Evolutionary conservation across 1,284 basidiomycete genomes (phyloP), one percentile per base, ranked within the genome.

Genomic region (Fomitopsis palustris): DNA sequence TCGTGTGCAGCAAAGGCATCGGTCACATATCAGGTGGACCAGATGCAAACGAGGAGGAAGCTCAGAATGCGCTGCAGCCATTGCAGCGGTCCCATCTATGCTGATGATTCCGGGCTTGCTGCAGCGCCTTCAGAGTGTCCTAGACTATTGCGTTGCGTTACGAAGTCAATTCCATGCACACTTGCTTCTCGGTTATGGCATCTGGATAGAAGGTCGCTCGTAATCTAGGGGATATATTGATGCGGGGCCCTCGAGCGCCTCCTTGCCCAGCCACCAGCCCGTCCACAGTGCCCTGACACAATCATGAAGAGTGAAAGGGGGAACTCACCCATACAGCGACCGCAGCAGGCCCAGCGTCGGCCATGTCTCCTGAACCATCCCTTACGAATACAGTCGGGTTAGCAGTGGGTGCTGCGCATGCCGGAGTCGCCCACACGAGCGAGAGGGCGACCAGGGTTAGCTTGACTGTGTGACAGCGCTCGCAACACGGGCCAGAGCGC

Each of bases 301-400:
- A 27, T 12, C 7, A 17, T 0, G 25, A 21, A 12, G 8, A 41
- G 42, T 6, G n/a, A n/a, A n/a, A n/a, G n/a, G n/a, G n/a, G n/a
- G n/a, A n/a, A 58, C 57, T 53, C 42, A 58, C 57, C 57, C 57
- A 58, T 38, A 58, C 53, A 14, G 57, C 57, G 4, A 58, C 39
- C 10, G 57, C 57, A 19, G 51, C 57, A 21, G 57, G 57, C 9
- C 57, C 57, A 19, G 57, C 52, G 19, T 37, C 27, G 19, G 49
- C 49, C 33, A 35, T 37, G 33, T 31, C 31, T 14, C 31, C 49
- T 25, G 41, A 43, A 47, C 29, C 42, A 21, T 58, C 57, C 23
- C 57, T 51, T 25, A 29, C 21, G 31, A 38, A 51, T 6, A 51
- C 19, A 19, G 53, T 27, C 23, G 6, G 41, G 27, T 39, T 16